A percentile compares a stretch with the other conserved stretches of the same genome.
These are phyloP conservation scores for Diddensiella transvaalensis DNA, from an alignment of 805 yeast species.

Conservation along the genomic window DNA sequence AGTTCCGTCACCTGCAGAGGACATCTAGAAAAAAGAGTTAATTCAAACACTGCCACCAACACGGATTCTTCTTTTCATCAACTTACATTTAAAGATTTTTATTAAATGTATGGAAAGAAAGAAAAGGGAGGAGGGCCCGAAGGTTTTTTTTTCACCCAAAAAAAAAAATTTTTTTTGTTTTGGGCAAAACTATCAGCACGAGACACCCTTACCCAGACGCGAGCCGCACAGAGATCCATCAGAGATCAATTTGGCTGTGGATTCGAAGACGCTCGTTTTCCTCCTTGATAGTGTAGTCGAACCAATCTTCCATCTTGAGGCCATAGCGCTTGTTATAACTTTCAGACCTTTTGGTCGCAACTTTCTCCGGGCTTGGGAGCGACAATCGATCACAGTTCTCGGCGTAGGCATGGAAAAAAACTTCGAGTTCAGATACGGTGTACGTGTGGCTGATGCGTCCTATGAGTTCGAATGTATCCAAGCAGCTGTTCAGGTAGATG, in stretches of 20 bases:
- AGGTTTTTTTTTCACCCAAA: constrained; percentile 12
- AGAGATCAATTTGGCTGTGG: too few species aligned
- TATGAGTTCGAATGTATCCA: too few species aligned
- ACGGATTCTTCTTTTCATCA: background rate
- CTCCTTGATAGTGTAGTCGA: too few species aligned
- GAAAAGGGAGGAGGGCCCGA: constrained; percentile 11
- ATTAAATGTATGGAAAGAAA: background rate
- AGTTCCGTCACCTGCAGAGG: constrained; percentile 74
- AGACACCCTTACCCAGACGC: background rate
- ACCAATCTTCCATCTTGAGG: too few species aligned
- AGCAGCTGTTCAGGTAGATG: too few species aligned
- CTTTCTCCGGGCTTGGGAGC: too few species aligned
- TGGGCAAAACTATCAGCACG: background rate
- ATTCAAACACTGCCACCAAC: background rate
- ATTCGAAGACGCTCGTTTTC: constrained; percentile 8
- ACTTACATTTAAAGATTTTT: background rate
- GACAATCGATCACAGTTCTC: too few species aligned
- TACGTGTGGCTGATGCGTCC: too few species aligned
- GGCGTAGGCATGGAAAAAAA: too few species aligned
- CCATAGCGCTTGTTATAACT: too few species aligned
- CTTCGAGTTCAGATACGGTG: too few species aligned
- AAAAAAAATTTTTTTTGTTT: constrained; percentile 4
- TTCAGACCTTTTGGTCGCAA: too few species aligned
- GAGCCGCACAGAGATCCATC: background rate
- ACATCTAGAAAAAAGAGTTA: constrained; percentile 21